Evolutionary conservation across 257 asterid genomes (phyloP), one percentile per base, ranked within the genome.

Genomic region (Coffea canephora): DNA sequence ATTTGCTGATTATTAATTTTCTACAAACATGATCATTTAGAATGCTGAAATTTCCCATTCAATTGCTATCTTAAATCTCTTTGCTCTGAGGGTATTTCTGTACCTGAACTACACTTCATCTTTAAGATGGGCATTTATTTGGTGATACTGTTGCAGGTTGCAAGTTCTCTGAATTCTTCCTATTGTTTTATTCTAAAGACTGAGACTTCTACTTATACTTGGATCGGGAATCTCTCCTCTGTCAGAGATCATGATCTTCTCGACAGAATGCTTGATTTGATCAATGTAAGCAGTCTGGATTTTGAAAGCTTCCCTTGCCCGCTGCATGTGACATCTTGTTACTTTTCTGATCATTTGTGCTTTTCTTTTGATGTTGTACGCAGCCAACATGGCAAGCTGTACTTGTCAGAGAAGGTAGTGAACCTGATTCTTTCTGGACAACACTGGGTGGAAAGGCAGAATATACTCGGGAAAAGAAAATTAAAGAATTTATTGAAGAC

Each of bases 391-490:
- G 85, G 90, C 97, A 86, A 83, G 88, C 93, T 74, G 87, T 86
- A 74, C 76, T 81, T 84, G 94, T 89, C 83, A 94, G 94, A 80
- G 98, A 94, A 88, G 98, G 98, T 77, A 83, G 84, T 67, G 98
- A 94, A 80, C 85, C 92, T 13, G 97, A 92, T 76, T 86, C 80
- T 80, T 94, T 94, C 80, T 94, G 97, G 97, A 88, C 86, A 21
- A 84, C 90, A 72, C 78, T 94, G 69, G 94, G 96, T 76, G 93
- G 90, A 46, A 92, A 90, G 84, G 66, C 87, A 2, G 98, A 94
- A 86, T 85, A 92, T 76, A 76, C 87, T 39, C 87, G 86, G 82
- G 88, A 90, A 82, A 91, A 87, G 85, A 87, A 90, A 74, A 52
- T 87, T 55, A 88, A 86, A 86, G 91, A 79, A 75, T 84, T 79